phyloP scores from a whole-genome alignment of 1,284 basidiomycete genomes.

The Moniliella sp. region DNA sequence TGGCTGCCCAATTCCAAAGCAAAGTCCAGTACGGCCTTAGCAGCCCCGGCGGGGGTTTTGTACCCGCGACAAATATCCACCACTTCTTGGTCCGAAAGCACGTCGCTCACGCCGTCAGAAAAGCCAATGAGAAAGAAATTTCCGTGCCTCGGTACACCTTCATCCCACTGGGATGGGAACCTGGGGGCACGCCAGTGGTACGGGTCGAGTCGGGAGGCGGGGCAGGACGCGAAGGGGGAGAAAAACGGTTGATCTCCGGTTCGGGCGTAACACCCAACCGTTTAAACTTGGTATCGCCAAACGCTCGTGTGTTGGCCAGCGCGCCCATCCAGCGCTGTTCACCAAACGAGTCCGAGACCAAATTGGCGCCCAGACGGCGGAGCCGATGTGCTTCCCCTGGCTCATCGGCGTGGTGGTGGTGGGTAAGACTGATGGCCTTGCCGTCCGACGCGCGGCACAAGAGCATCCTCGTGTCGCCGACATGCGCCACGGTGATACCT shows the following conservation, averaged over 20 bases:
- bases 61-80: conserved; percentile 63
- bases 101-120: conserved; percentile 64
- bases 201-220: conserved; percentile 51
- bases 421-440: conserved; percentile 47
- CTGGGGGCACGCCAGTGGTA: neutral
- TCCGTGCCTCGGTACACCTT: conserved; percentile 12
- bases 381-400: conserved; percentile 62
- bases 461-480: conserved; percentile 55
- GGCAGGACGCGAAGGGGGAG: conserved; percentile 53
- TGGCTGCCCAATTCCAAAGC: conserved; percentile 56
- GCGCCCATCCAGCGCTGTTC: conserved; percentile 91
- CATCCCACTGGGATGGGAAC: neutral
- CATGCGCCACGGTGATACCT: conserved; percentile 58
- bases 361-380: conserved; percentile 61
- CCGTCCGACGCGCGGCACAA: conserved; percentile 56
- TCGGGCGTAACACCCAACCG: conserved; percentile 54
- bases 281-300: conserved; percentile 79
- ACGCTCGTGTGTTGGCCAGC: conserved; percentile 73
- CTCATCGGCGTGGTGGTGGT: conserved; percentile 64
- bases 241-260: conserved; percentile 55
- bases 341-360: conserved; percentile 84
- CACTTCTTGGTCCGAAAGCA: conserved; percentile 78
- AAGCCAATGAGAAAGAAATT: conserved; percentile 21
- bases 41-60: conserved; percentile 54
- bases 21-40: conserved; percentile 59